These are phyloP conservation scores for Coniochaeta sp. DNA, from an alignment of 2,329 filamentous ascomycete species.

Conservation along the genomic window DNA sequence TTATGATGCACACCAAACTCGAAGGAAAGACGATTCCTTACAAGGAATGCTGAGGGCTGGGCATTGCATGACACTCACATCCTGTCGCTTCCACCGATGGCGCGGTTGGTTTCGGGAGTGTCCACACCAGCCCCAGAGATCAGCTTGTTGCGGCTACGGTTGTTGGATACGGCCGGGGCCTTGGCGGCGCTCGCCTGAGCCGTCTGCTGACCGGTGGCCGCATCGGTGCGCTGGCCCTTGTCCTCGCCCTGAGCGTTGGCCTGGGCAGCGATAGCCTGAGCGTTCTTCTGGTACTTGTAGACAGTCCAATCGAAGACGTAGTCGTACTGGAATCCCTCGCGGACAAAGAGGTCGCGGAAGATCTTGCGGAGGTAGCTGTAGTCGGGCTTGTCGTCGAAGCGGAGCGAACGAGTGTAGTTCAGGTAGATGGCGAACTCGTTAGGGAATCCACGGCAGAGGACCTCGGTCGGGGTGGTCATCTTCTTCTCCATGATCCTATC, in stretches of 20 bases:
- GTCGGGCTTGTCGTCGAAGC: slow-evolving; percentile 99
- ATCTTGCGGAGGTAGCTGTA: slow-evolving; percentile 99
- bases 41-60: slow-evolving; percentile 60
- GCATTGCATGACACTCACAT: slow-evolving; percentile 80
- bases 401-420: slow-evolving; percentile 97
- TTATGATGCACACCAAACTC: slow-evolving; percentile 73
- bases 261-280: slow-evolving; percentile 84
- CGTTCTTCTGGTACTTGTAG: slow-evolving; percentile 99
- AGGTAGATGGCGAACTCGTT: slow-evolving; percentile 99
- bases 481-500: slow-evolving; percentile 99
- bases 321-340: slow-evolving; percentile 99
- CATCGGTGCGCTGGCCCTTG: slow-evolving; percentile 61
- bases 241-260: slow-evolving; percentile 71
- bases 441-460: slow-evolving; percentile 96
- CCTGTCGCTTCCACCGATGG: slow-evolving; percentile 77
- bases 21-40: slow-evolving; percentile 83
- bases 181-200: slow-evolving; percentile 54
- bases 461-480: slow-evolving; percentile 99
- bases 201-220: slow-evolving; percentile 55
- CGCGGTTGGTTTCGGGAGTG: slow-evolving; percentile 66
- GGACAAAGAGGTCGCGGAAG: slow-evolving; percentile 98
- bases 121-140: slow-evolving; percentile 57
- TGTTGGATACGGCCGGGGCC: slow-evolving; percentile 63
- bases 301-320: slow-evolving; percentile 99
- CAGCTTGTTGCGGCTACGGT: slow-evolving; percentile 79